phyloP scores from a whole-genome alignment of 352 stramenopile genomes.

The Pythium utonaiense region DNA sequence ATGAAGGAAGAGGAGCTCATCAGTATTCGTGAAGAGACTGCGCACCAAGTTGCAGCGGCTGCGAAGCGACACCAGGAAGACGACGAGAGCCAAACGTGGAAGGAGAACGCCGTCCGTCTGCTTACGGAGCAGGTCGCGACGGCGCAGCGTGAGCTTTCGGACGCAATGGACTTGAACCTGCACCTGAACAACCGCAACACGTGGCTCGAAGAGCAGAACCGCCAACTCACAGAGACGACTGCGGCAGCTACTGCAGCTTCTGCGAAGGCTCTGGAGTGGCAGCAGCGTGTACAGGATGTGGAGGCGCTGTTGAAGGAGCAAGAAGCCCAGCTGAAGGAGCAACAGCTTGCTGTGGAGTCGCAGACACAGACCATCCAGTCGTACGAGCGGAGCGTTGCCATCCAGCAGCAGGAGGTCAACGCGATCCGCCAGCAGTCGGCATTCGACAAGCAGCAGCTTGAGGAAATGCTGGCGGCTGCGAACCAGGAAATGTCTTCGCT shows the following conservation, averaged over 20 bases:
- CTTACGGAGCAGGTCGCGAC: constrained; percentile 70
- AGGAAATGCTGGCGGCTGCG: constrained; percentile 15
- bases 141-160: constrained; percentile 71
- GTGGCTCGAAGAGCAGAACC: constrained; percentile 73
- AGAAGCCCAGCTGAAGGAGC: not conserved
- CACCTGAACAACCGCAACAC: constrained; percentile 77
- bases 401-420: not conserved
- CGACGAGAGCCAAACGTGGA: constrained; percentile 32
- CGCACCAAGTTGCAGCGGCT: constrained; percentile 17
- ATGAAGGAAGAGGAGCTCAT: constrained; percentile 53
- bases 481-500: constrained; percentile 14
- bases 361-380: constrained; percentile 6
- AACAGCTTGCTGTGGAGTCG: not conserved
- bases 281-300: constrained; percentile 7
- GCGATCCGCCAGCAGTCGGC: not conserved
- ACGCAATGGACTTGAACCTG: constrained; percentile 81
- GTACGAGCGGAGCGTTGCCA: not conserved
- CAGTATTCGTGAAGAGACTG: constrained; percentile 26
- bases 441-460: constrained; percentile 15
- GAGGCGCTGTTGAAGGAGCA: constrained; percentile 8
- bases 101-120: constrained; percentile 50
- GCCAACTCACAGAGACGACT: constrained; percentile 26
- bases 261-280: constrained; percentile 7
- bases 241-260: constrained; percentile 1
- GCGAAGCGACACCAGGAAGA: constrained; percentile 15